Percentiles rank a stretch among this genome's conserved stretches.
phyloP scores from a whole-genome alignment of 257 asterid species.

The Dorcoceras hygrometricum region DNA sequence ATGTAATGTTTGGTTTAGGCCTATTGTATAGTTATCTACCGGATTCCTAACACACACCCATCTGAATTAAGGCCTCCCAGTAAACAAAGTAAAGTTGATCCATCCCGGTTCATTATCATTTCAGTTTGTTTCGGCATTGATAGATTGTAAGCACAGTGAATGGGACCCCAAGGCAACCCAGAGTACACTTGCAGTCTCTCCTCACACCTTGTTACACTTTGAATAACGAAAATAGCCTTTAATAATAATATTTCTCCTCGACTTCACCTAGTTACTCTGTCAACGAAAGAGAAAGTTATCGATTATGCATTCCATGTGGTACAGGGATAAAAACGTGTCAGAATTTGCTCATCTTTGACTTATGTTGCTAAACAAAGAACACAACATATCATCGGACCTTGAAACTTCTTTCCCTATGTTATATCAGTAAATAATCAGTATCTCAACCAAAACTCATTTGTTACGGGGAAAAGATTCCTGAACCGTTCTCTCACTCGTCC shows the following conservation, averaged over 20 bases:
- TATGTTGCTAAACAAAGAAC: background rate
- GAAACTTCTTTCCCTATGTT: background rate
- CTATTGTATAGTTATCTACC: too few relatives aligned
- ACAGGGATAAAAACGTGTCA: background rate
- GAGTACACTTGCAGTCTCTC: background rate
- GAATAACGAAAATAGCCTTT: background rate
- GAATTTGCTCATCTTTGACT: background rate
- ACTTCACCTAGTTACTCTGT: background rate
- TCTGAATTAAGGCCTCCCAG: constrained; percentile 1
- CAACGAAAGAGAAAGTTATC: background rate
- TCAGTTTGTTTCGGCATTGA: background rate
- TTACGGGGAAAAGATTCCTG: background rate
- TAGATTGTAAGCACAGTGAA: background rate
- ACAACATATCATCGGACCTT: background rate
- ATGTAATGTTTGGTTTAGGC: too few relatives aligned
- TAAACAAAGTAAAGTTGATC: background rate
- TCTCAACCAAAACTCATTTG: constrained; percentile 1
- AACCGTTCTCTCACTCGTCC: constrained; percentile 3
- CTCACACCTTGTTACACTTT: constrained; percentile 15
- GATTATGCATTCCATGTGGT: background rate
- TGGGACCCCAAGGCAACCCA: background rate
- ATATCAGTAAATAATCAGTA: constrained; percentile 11
- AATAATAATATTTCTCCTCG: background rate
- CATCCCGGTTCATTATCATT: background rate
- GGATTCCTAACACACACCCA: too few relatives aligned